Conservation (phyloP, 2,329 filamentous ascomycete species). For the Penicillium crustosum region DNA sequence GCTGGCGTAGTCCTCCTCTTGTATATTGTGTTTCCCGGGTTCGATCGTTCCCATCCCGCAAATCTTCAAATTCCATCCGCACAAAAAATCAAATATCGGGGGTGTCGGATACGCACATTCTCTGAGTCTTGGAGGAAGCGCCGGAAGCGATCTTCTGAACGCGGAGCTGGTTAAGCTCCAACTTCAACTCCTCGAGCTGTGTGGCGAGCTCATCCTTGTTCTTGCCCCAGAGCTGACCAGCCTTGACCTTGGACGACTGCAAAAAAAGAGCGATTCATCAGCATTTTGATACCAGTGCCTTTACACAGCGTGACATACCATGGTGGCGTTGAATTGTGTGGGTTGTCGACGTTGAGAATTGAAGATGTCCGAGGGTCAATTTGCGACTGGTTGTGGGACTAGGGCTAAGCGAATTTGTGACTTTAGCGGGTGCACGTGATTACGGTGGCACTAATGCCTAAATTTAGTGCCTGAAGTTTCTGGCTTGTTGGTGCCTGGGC, state of each 20-base stretch:
- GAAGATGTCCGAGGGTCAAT: constrained; percentile 43
- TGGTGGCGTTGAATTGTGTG: constrained; percentile 45
- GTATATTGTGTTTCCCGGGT: constrained; percentile 3
- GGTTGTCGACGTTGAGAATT: constrained; percentile 47
- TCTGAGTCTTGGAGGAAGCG: constrained; percentile 91
- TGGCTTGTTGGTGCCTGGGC: background rate
- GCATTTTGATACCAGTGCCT: constrained; percentile 15
- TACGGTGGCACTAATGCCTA: constrained; percentile 10
- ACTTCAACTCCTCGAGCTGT: constrained; percentile 93
- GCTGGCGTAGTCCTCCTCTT: background rate
- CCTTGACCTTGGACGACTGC: constrained; percentile 80
- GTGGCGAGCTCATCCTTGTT: constrained; percentile 97
- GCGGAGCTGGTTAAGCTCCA: constrained; percentile 91
- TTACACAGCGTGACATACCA: constrained; percentile 39
- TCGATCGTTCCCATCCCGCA: constrained; percentile 11
- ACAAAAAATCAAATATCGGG: constrained; percentile 16
- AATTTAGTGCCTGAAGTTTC: constrained; percentile 1
- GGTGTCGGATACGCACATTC: constrained; percentile 70
- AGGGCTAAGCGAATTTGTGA: constrained; percentile 44
- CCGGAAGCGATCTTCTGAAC: constrained; percentile 97
- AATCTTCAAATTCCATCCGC: constrained; percentile 16
- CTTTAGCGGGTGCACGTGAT: constrained; percentile 34
- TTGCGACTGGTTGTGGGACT: constrained; percentile 47
- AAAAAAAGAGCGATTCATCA: constrained; percentile 27
- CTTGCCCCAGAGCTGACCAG: constrained; percentile 96